Conservation (phyloP, 768 basidiomycete species). For the Pholiota conissans region DNA sequence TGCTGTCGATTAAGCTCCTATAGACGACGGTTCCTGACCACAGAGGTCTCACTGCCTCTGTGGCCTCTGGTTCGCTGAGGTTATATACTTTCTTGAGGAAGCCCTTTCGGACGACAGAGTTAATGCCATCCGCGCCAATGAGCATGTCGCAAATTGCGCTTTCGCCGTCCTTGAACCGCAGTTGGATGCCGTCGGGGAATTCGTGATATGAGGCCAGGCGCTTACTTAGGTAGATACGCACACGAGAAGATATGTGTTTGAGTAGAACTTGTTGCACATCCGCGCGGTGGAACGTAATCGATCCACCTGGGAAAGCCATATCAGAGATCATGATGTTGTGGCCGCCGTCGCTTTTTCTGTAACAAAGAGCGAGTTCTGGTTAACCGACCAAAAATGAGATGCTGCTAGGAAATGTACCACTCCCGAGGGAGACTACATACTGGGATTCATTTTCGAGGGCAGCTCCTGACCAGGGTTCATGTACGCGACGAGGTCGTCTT, state of each 20-base stretch:
- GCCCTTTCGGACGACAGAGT: constrained; percentile 25
- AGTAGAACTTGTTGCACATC: constrained; percentile 50
- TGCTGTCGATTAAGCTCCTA: neutral
- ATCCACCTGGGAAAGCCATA: constrained; percentile 18
- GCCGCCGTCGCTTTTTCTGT: constrained; percentile 18
- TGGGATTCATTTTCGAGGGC: neutral
- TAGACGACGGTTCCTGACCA: constrained; percentile 5
- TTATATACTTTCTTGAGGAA: neutral
- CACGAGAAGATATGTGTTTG: constrained; percentile 34
- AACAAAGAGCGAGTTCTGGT: constrained; percentile 5
- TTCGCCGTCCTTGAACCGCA: constrained; percentile 37
- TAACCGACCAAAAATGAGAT: too few species aligned
- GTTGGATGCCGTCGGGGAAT: constrained; percentile 16
- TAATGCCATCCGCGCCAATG: constrained; percentile 42
- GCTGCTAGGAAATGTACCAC: too few species aligned
- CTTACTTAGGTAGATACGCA: constrained; percentile 37
- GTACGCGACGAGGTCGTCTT: neutral
- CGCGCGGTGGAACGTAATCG: constrained; percentile 40
- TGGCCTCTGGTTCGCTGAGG: neutral
- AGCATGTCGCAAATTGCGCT: constrained; percentile 36
- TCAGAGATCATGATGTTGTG: constrained; percentile 11
- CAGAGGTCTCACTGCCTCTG: neutral
- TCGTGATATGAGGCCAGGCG: constrained; percentile 41
- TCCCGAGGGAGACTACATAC: too few species aligned
- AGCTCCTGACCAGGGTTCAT: neutral